These are phyloP conservation scores for Furcasterigmium sp. DNA, from an alignment of 2,329 filamentous ascomycete genomes.

Conservation along the genomic window DNA sequence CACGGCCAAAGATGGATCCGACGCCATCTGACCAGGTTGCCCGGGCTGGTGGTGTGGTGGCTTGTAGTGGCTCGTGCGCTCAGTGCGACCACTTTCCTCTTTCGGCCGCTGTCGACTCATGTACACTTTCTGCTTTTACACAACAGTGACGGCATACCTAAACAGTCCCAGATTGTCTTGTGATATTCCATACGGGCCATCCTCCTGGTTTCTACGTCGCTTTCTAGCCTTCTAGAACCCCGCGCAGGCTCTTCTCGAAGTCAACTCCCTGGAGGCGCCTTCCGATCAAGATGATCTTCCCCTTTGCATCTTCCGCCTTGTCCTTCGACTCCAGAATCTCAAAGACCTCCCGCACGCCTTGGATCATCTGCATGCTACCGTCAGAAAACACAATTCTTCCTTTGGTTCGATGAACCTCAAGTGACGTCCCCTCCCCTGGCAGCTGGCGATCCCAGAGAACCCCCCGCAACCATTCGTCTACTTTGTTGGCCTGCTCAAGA, in stretches of 20 bases:
- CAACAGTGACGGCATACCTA: background rate
- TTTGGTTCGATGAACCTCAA: conserved; percentile 87
- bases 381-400: conserved; percentile 64
- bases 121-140: background rate
- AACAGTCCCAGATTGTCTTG: too few species aligned
- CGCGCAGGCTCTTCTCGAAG: conserved; percentile 40
- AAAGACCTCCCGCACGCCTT: conserved; percentile 90
- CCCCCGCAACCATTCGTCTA: conserved; percentile 79
- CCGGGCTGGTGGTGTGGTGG: too few species aligned
- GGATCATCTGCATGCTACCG: conserved; percentile 69
- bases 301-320: conserved; percentile 22
- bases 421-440: conserved; percentile 39
- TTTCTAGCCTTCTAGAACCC: conserved; percentile 14
- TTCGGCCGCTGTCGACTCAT: too few species aligned
- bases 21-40: too few species aligned
- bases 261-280: conserved; percentile 45
- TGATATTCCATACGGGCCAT: background rate
- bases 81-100: background rate
- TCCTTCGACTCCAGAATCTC: conserved; percentile 65
- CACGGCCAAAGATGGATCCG: conserved; percentile 13
- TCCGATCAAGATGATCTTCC: conserved; percentile 63
- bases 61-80: conserved; percentile 7
- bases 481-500: conserved; percentile 47
- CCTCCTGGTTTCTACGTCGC: background rate
- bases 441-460: conserved; percentile 76